Evolutionary conservation across 2,329 filamentous ascomycete genomes (phyloP), one percentile per base, ranked within the genome.

Genomic region (Phyllosticta citriasiana): DNA sequence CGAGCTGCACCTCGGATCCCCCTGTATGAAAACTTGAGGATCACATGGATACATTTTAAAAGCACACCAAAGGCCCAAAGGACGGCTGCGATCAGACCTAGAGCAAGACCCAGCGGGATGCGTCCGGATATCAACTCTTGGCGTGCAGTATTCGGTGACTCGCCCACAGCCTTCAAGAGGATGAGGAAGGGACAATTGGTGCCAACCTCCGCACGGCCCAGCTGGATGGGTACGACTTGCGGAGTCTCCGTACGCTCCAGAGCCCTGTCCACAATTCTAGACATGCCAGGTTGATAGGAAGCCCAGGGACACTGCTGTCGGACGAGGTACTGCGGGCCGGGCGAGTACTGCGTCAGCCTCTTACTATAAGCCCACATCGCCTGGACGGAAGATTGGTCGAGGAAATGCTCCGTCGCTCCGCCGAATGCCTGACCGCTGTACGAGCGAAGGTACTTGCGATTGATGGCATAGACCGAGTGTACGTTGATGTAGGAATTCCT

Each of bases 401-500:
- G 12, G 16, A 47, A n/a, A n/a, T 47, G 16, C 40, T 47, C 16
- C 40, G 40, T 16, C 6, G 6, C 6, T 19, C 40, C n/a, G 6
- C 40, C 14, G n/a, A 5, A n/a, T 14, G n/a, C 2, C 14, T 5
- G 16, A n/a, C 40, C 5, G 14, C 16, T 6, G 14, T 47, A 47
- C 40, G 40, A 16, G 16, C 40, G 40, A n/a, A 47, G 40, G 40
- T 16, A 47, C 40, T n/a, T 47, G 40, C 68, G 70, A 8, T 72
- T 66, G 56, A 72, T 69, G 50, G 68, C 68, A 64, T 73, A 73
- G 1, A 73, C 66, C 57, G 71, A 65, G 10, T 69, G 66, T 14
- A 72, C 67, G 53, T 73, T 72, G 27, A 73, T 71, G 58, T 72
- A 73, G 1, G 70, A 72, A 10, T 71, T 66, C 65, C 69, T 70